Evolutionary conservation across 192 early-diverging fungal genomes (phyloP), one percentile per base, ranked within the genome.

Genomic region (Coemansia sp.): DNA sequence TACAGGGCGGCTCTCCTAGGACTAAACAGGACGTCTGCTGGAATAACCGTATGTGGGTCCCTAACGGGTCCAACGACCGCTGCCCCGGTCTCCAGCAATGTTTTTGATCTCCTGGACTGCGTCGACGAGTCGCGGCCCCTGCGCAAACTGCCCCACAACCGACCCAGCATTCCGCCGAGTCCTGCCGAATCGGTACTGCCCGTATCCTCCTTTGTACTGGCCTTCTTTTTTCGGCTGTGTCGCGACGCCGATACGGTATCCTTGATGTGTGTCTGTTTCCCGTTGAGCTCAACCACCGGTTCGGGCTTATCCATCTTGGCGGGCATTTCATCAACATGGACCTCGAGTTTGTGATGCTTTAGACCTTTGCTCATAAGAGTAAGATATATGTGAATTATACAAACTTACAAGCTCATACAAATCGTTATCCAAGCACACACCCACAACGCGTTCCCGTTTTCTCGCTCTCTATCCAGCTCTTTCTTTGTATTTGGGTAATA

Each of bases 21-120:
- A 28, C 65, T 71, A 31, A 77, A 77, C 74, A 77, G 70, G 22
- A 77, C 66, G 37, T 77, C 68, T 20, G 74, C 74, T 22, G 74
- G 74, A 33, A 77, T 77, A 17, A 52, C 65, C 5, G 67, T 55
- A 13, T 59, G 19, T 20, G 64, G 61, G 38, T 77, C 63, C 17
- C 36, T 55, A 9, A 77, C 57, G 14, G 55, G 37, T 1, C 74
- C 74, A 36, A 71, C 64, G 0, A 58, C 61, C 45, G 40, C 61
- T 11, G 56, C 60, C 0, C 74, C 74, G 47, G 61, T 59, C 48
- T 77, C 74, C 8, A 64, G 48, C 15, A 65, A 57, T 3, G 23
- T 47, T 47, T 15, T 31, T 6, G 29, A 33, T n/a, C 6, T 31
- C 2, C 14, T 20, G 54, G 20, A 23, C 22, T 4, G 17, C 7